Evolutionary conservation across 2,329 filamentous ascomycete species (phyloP), one percentile per base, ranked within the genome.

Genomic region (Chrysoporthe puriensis): DNA sequence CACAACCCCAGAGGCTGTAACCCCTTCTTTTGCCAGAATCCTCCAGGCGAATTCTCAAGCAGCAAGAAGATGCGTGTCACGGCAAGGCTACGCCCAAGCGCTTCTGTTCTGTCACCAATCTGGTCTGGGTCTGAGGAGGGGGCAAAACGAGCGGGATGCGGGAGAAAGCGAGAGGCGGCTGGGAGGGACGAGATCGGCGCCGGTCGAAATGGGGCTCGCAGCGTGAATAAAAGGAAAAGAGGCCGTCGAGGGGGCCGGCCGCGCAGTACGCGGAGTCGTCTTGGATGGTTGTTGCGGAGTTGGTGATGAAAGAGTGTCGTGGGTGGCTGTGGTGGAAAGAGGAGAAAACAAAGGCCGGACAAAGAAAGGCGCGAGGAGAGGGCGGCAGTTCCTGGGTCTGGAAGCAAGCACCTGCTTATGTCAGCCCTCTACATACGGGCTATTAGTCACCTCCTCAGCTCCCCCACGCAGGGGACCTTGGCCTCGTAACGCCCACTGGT

Each of bases 1-100:
- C 64, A 52, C 64, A 52, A 50, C 52, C 62, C 66, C 62, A 61
- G 60, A 68, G 62, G 66, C 68, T 52, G 68, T 42, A 60, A 54
- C 26, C n/a, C 69, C 67, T 70, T 68, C 63, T 63, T 64, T 67
- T 69, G 69, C 69, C 66, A 66, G 69, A 67, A 70, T 67, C 61
- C 62, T 61, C 69, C 66, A 64, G 66, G 58, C 42, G 59, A 69
- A 48, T 67, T 64, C 62, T 69, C 62, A 52, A 67, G 64, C 64
- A 64, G 63, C 43, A 59, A 46, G 46, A 66, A 66, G 62, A 54
- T 59, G 62, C 54, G 63, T 60, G 14, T 64, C 61, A 66, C 62
- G 50, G 46, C 42, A 63, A 48, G 60, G 52, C 42, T 46, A 16
- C 43, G 40, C 18, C 52, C 18, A 58, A 52, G 40, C n/a, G 43